Evolutionary conservation across 768 basidiomycete species (phyloP).

Genomic region (Tulasnella sp.): DNA sequence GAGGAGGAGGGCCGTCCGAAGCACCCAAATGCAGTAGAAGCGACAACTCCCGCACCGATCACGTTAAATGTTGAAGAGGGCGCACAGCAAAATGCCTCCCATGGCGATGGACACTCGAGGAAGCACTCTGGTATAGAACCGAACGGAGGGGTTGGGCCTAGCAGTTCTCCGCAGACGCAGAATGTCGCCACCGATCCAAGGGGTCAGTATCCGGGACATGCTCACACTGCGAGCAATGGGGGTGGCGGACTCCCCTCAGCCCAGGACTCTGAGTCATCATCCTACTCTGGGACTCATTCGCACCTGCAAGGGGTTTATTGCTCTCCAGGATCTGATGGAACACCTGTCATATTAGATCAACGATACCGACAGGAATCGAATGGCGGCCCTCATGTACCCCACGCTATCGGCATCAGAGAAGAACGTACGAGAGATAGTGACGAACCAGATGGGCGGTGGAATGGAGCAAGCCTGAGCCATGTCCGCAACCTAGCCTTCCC

Average conservation of each 20-base stretch:
- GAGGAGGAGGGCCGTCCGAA: too few species aligned
- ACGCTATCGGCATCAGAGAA: not conserved
- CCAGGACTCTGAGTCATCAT: not conserved
- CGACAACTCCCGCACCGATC: too few species aligned
- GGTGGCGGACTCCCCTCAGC: not conserved
- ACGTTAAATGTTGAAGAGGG: too few species aligned
- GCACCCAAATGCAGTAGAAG: too few species aligned
- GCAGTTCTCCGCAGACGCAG: not conserved
- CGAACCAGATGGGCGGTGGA: not conserved
- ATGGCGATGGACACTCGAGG: not conserved
- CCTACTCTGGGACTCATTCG: not conserved
- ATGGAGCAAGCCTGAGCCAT: not conserved
- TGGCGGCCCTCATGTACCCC: constrained; percentile 10
- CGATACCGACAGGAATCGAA: constrained; percentile 1
- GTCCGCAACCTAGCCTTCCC: not conserved
- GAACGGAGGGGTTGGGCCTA: not conserved
- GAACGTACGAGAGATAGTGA: not conserved
- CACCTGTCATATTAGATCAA: not conserved
- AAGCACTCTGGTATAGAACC: not conserved
- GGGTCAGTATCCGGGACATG: not conserved
- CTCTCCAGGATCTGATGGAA: not conserved
- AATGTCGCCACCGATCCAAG: not conserved
- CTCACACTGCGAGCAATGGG: not conserved
- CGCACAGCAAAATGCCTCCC: not conserved
- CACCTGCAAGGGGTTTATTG: constrained; percentile 1